Percentiles rank a stretch among this genome's conserved stretches.
Evolutionary conservation across 768 basidiomycete genomes (phyloP).

Genomic region (Rhodocollybia butyracea): DNA sequence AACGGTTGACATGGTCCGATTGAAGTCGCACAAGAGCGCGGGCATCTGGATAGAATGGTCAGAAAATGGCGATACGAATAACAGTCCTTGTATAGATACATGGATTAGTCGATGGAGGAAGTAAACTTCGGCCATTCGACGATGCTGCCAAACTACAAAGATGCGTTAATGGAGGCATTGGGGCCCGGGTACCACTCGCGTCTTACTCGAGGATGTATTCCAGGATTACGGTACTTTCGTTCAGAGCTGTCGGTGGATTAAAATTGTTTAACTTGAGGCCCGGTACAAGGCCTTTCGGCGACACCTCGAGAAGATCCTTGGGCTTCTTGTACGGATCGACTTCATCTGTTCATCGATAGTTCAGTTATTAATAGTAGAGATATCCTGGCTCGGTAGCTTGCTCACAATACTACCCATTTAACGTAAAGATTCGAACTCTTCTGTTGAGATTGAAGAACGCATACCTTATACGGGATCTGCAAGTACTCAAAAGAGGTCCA

Average conservation of each 20-base stretch:
- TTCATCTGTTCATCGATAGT: constrained; percentile 50
- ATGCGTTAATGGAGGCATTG: not conserved
- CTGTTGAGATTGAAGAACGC: not conserved
- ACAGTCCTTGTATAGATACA: constrained; percentile 38
- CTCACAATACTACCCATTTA: constrained; percentile 35
- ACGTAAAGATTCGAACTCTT: not conserved
- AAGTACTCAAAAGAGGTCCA: constrained; percentile 77
- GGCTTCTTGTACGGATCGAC: constrained; percentile 85
- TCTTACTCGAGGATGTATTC: constrained; percentile 74
- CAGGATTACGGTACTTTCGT: constrained; percentile 79
- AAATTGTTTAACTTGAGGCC: constrained; percentile 54
- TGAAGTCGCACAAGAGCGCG: constrained; percentile 66
- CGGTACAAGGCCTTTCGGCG: constrained; percentile 81
- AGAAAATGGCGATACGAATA: not conserved
- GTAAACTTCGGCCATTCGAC: constrained; percentile 45
- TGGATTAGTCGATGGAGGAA: constrained; percentile 56
- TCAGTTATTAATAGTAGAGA: not conserved
- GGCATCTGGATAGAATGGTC: constrained; percentile 44
- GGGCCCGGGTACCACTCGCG: not conserved
- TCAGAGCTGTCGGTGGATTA: constrained; percentile 56
- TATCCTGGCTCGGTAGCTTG: not conserved
- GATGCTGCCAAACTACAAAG: constrained; percentile 45
- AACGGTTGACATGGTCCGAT: constrained; percentile 62
- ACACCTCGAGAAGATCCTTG: constrained; percentile 71
- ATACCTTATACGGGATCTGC: constrained; percentile 66